Base-by-base conservation (phyloP, 176 grass and related monocot species). In the Raddia distichophylla region DNA sequence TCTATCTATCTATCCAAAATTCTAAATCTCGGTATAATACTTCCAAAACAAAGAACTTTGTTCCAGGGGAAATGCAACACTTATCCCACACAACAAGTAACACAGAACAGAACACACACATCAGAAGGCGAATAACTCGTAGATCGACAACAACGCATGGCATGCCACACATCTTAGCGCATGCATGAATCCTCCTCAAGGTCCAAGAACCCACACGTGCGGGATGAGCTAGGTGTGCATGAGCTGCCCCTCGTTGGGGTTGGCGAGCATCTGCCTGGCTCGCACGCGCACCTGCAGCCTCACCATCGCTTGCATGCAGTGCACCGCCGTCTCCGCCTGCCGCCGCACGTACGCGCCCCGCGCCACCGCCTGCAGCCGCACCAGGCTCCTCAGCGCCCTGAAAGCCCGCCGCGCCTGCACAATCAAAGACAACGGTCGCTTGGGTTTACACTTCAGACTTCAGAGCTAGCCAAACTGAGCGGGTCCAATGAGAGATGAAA, bases 301-400 rank as follows among this genome's bases (percentile, higher is more conserved):
- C 67, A 91, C 90, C 67, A 98, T 91, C 49, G 90, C 87, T 80
- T 95, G 90, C 96, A 93, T 98, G 89, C 96, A 98, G 79, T 90
- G 67, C 13, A 95, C 66, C n/a, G 96, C 96, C 68, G 74, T 82
- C 82, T 87, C 88, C 42, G 90, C 90, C 82, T 93, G 96, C 80
- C 86, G 84, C 57, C 96, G 89, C 90, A 98, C 96, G 75, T 91
- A 90, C 60, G 80, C 82, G 17, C 93, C 96, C 3, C 93, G 88
- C 69, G 91, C 93, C 93, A 98, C 91, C 43, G 96, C 96, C 86
- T 98, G 96, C 43, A 98, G 72, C 89, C 90, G 88, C 87, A 98
- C 93, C 85, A 98, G 40, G 78, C 93, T 98, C 93, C 42, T 91
- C 73, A 95, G 59, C 42, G 96, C 96, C 86, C 65, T 87, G 67